A percentile compares a stretch with the other conserved stretches of the same genome.
Evolutionary conservation across 176 grass and related monocot species (phyloP).

Genomic region (Rhynchospora pubera): DNA sequence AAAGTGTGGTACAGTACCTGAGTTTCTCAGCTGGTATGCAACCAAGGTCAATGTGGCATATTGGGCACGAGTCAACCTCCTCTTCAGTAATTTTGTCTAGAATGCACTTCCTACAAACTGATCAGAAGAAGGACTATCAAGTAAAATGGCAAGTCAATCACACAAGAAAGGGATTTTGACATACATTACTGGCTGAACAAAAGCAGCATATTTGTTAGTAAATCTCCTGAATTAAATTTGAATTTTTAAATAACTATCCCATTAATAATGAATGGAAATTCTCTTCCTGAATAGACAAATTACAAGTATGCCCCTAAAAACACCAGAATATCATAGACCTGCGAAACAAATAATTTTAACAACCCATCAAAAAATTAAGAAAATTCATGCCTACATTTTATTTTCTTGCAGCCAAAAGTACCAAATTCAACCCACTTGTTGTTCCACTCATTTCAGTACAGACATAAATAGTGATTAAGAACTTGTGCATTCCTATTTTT

Average conservation of each 20-base stretch:
- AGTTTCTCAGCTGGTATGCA: slow-evolving; percentile 77
- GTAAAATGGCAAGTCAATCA: background rate
- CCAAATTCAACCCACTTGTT: background rate
- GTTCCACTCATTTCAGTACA: background rate
- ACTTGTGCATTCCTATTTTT: background rate
- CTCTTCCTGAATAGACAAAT: background rate
- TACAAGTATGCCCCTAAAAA: background rate
- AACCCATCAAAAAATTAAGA: background rate
- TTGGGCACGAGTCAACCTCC: slow-evolving; percentile 59
- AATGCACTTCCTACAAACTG: slow-evolving; percentile 94
- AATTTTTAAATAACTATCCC: background rate
- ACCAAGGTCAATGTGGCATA: slow-evolving; percentile 68
- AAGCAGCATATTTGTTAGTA: background rate
- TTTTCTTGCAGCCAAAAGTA: background rate
- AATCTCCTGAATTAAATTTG: background rate
- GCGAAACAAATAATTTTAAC: background rate
- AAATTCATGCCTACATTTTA: background rate
- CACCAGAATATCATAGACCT: background rate
- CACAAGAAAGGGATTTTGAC: background rate
- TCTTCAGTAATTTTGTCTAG: slow-evolving; percentile 75
- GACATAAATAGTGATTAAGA: background rate
- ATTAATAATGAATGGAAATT: background rate
- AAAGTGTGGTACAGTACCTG: slow-evolving; percentile 30
- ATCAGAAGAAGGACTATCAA: slow-evolving; percentile 2
- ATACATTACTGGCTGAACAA: background rate